Conservation (phyloP, 164 flowering plant species). For the Tinospora cordifolia region DNA sequence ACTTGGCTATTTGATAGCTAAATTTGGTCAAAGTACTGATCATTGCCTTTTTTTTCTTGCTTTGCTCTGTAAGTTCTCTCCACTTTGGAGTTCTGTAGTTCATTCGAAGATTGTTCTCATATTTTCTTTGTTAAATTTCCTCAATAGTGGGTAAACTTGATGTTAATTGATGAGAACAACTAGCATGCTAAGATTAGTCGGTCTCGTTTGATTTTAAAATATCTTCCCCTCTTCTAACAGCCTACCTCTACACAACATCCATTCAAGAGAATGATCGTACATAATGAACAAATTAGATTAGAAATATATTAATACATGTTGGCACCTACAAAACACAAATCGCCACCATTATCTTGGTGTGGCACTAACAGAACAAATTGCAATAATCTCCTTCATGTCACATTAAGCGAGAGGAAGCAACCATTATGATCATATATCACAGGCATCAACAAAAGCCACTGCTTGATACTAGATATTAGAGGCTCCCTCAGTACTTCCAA, state of each 20-base stretch:
- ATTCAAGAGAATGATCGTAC: neutral
- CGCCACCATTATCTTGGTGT: neutral
- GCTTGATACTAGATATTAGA: neutral
- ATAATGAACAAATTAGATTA: neutral
- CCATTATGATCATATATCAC: neutral
- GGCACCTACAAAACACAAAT: neutral
- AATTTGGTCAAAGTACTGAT: too few species aligned
- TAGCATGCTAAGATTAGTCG: neutral
- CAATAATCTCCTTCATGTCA: neutral
- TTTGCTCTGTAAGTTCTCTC: too few species aligned
- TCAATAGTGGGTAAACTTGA: too few species aligned
- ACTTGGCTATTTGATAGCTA: neutral
- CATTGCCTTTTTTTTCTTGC: too few species aligned
- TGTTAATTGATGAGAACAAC: too few species aligned
- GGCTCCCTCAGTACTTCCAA: too few species aligned
- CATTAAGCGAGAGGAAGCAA: neutral
- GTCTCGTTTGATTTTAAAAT: neutral
- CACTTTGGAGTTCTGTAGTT: too few species aligned
- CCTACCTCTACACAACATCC: neutral
- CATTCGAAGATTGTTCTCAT: too few species aligned
- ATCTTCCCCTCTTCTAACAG: neutral
- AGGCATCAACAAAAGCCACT: neutral
- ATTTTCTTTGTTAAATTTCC: too few species aligned
- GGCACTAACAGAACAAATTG: neutral
- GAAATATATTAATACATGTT: neutral